Conservation (phyloP, 2,329 filamentous ascomycete species). For the Pseudocercospora vitis region DNA sequence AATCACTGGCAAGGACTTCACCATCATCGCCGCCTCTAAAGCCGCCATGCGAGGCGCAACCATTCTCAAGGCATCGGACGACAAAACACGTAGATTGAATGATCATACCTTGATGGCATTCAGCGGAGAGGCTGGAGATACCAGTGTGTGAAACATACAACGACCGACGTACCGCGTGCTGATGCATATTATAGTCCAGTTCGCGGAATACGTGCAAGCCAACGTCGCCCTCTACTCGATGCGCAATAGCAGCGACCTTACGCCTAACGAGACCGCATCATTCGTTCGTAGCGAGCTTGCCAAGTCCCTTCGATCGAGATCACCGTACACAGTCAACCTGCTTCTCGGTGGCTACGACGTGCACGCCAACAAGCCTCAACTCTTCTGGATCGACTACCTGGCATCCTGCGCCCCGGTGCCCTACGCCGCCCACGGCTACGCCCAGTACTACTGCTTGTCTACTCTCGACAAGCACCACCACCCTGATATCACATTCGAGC, state of each 20-base stretch:
- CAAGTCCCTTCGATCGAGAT: constrained; percentile 82
- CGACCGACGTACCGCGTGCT: background rate
- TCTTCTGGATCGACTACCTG: constrained; percentile 34
- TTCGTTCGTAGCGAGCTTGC: constrained; percentile 95
- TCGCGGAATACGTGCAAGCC: constrained; percentile 98
- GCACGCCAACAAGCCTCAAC: constrained; percentile 63
- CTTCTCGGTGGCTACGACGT: constrained; percentile 91
- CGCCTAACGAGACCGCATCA: constrained; percentile 82
- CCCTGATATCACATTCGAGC: constrained; percentile 82
- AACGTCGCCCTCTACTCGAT: constrained; percentile 98
- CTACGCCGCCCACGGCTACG: constrained; percentile 96
- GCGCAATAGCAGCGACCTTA: constrained; percentile 92
- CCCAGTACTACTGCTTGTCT: constrained; percentile 98
- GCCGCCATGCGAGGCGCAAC: constrained; percentile 97
- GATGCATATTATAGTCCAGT: constrained; percentile 69
- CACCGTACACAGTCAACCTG: constrained; percentile 95
- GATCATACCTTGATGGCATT: constrained; percentile 93
- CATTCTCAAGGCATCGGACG: constrained; percentile 89
- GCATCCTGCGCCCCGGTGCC: constrained; percentile 61
- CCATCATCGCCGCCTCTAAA: constrained; percentile 95
- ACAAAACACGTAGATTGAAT: constrained; percentile 93
- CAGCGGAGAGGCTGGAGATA: constrained; percentile 94
- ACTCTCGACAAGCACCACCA: constrained; percentile 99
- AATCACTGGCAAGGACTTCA: constrained; percentile 99
- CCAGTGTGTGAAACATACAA: constrained; percentile 57